Base-by-base conservation (phyloP, 2,329 filamentous ascomycete genomes). In the Talaromyces sp. region DNA sequence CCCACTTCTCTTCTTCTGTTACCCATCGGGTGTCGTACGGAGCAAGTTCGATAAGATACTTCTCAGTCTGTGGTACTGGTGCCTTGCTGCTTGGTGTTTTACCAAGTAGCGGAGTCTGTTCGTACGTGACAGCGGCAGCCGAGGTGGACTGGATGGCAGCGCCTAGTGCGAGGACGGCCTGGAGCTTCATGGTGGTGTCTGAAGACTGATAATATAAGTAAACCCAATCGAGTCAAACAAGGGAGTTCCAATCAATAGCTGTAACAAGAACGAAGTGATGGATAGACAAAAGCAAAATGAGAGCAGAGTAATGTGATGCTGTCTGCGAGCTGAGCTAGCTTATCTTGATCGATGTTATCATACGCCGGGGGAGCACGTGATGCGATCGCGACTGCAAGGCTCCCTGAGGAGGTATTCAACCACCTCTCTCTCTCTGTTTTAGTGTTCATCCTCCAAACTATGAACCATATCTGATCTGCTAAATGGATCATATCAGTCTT, bases 1-100 rank as follows among this genome's bases (percentile, higher is more conserved):
- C 88, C 93, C 94, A 97, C 80, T 98, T 99, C 81, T 97, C 89
- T 41, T 97, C 91, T 73, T 98, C 94, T 0, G 92, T 96, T 37
- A 97, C 89, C 90, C 91, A 95, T 83, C 85, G 83, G 27, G 89
- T 93, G 75, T 94, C 85, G 64, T 91, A 92, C 3, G 92, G 92
- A n/a, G 87, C 85, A 31, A 95, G 84, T 81, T 98, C 93, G 68
- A 99, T 88, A 56, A 96, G 84, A 77, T 86, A 95, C 70, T 83
- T 83, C 72, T 89, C 85, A 3, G 65, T 47, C 19, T 62, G 41
- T 8, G 59, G 22, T 5, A 45, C 19, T 10, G 49, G 25, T 4
- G 39, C 15, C 17, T 65, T 41, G 22, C 27, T 43, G 22, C 11
- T 37, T 33, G 61, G 41, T 43, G 25, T 31, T 15, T 62, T 54